Percentiles rank a stretch among this genome's conserved stretches.
Evolutionary conservation across 2,329 filamentous ascomycete species (phyloP).

Genomic region (Beauveria medogensis): DNA sequence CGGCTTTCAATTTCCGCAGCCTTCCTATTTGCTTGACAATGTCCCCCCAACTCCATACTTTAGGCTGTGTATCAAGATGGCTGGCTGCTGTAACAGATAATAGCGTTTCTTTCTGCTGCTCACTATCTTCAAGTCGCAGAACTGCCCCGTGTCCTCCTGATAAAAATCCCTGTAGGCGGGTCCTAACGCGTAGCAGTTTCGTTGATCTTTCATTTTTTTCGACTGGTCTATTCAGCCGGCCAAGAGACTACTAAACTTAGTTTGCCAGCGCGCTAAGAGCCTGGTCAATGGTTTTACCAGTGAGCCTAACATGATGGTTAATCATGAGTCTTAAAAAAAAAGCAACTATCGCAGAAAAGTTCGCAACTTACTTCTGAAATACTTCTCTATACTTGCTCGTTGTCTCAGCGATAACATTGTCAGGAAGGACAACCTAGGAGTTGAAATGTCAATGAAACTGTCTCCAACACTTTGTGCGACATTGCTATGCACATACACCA

Average conservation of each 20-base stretch:
- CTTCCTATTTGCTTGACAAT: not conserved
- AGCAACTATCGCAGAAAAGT: too few relatives aligned
- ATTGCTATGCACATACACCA: not conserved
- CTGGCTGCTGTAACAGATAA: not conserved
- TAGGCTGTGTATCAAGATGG: not conserved
- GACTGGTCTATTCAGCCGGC: not conserved
- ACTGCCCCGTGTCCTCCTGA: not conserved
- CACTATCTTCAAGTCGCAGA: not conserved
- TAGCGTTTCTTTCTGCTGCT: not conserved
- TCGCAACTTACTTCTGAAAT: slow-evolving; percentile 30
- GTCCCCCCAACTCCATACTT: not conserved
- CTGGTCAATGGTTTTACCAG: slow-evolving; percentile 13
- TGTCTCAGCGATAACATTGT: slow-evolving; percentile 63
- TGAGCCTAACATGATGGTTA: slow-evolving; percentile 7
- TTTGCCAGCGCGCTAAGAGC: slow-evolving; percentile 12
- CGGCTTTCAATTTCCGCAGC: not conserved
- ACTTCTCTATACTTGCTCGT: slow-evolving; percentile 68
- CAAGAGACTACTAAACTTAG: slow-evolving; percentile 11
- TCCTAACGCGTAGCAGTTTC: not conserved
- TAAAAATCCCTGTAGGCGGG: not conserved
- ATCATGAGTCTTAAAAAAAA: not conserved
- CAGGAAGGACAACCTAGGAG: slow-evolving; percentile 44
- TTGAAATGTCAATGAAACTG: not conserved
- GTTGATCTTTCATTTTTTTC: not conserved
- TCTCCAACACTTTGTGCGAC: not conserved